Evolutionary conservation across 345 rosid species (phyloP), one percentile per base, ranked within the genome.

Genomic region (Barbarea vulgaris): DNA sequence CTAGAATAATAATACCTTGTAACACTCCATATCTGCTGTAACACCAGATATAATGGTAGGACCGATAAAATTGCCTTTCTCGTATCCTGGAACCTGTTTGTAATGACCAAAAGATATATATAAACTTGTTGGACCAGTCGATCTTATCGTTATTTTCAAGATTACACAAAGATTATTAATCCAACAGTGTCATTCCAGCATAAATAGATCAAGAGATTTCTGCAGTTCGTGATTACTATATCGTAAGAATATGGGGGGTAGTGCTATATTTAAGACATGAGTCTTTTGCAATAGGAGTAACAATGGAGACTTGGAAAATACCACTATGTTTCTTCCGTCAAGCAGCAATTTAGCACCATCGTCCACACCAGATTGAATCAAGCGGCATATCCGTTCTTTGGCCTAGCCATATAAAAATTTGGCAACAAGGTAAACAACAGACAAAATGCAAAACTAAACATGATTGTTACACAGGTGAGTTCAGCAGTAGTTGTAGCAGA

Each of bases 11-110:
- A 4, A 30, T 79, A 88, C 98, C 99, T 92, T 90, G 89, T 95
- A 95, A 82, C 99, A 95, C 60, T 92, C 96, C 99, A 95, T 95
- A 70, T 95, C 96, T 42, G 86, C 77, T 41, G 91, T 85, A 68
- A 95, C 97, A 67, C 84, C 89, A 57, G 99, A 80, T 79, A 95
- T 71, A 81, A 95, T 78, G 66, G 99, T 95, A 34, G 99, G 99
- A 72, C 97, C 99, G 48, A 95, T 74, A 78, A 95, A 95, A 76
- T 95, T 95, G 21, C 99, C 99, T 68, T 79, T 84, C 83, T 90
- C 96, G 52, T 89, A 92, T 78, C 91, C 92, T 18, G 93, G 97
- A 80, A 95, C 99, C 99, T 94, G 77, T 59, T 84, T 77, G 55
- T 67, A 55, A 76, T 11, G 9, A 21, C n/a, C n/a, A n/a, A 21